Base-by-base conservation (phyloP, 345 rosid species). In the Ceriops zippeliana region DNA sequence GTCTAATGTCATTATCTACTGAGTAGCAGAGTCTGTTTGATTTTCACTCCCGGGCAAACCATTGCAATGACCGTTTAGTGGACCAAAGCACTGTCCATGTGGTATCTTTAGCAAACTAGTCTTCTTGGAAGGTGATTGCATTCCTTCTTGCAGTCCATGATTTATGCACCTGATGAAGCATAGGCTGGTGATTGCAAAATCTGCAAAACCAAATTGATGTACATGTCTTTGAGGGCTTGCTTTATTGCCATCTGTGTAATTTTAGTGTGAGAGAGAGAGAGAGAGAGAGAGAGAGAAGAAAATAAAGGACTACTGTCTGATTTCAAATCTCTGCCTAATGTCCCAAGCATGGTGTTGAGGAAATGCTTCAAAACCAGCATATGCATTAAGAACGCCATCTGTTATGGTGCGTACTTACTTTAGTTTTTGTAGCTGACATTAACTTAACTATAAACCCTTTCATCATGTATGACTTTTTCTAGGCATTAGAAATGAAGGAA, bases 401-500 rank as follows among this genome's bases (percentile, higher is more conserved):
- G 3, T 54, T 54, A 54, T 22, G 22, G 28, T 10, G 9, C 2
- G 13, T 24, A 7, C 16, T 38, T 38, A 38, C 46, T 38, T n/a
- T 9, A 35, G 22, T 27, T 57, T 21, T 20, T 68, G 58, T 51
- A 28, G 11, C 54, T 53, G 56, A 27, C 57, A 46, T 32, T 49
- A 38, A 10, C 58, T 24, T 7, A 5, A 21, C 31, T 17, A 31
- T 62, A 27, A 46, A 67, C 42, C 31, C 28, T 21, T 54, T 5
- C 49, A 10, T 56, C 56, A n/a, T 63, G 24, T n/a, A 31, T 32
- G 34, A 42, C 51, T 3, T 69, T 59, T 28, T 6, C 5, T 32
- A 69, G 72, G 52, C 64, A 15, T 58, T 51, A 59, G 38, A 47
- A 58, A 60, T 63, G 64, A 69, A 70, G 71, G 75, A 70, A 62